Evolutionary conservation across 1,284 basidiomycete species (phyloP).

Genomic region (Athelia psychrophila): DNA sequence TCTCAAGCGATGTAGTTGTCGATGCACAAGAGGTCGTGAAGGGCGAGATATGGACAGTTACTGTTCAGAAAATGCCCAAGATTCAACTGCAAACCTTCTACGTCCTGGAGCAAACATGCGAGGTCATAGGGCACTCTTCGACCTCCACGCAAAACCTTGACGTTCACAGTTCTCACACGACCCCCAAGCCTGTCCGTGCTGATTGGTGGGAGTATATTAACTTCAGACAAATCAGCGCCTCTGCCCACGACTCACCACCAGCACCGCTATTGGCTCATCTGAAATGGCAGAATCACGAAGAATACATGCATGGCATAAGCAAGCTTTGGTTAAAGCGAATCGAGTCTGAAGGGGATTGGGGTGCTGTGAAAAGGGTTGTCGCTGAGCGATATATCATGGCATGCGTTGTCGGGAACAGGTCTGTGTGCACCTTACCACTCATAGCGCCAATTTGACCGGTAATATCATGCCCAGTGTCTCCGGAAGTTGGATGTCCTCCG

Average conservation of each 20-base stretch:
- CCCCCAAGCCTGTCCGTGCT: conserved; percentile 34
- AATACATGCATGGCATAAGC: conserved; percentile 66
- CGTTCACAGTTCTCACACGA: conserved; percentile 4
- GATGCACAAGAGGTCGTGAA: conserved; percentile 50
- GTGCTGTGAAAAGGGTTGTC: conserved; percentile 39
- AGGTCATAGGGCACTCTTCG: conserved; percentile 52
- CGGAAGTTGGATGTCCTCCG: conserved; percentile 60
- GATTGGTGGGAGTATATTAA: conserved; percentile 66
- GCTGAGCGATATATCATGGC: conserved; percentile 65
- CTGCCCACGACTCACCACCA: conserved; percentile 5
- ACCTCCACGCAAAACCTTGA: conserved; percentile 1
- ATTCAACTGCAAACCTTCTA: conserved; percentile 31
- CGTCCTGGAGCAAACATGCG: conserved; percentile 66
- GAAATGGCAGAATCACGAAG: conserved; percentile 64
- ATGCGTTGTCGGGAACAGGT: conserved; percentile 68
- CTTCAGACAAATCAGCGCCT: conserved; percentile 13
- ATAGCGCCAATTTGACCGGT: conserved; percentile 1
- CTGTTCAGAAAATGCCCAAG: conserved; percentile 22
- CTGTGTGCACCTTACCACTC: conserved; percentile 8
- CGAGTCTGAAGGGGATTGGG: conserved; percentile 39
- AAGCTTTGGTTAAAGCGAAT: conserved; percentile 54
- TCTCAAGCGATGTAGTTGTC: conserved; percentile 34
- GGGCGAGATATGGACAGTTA: conserved; percentile 58
- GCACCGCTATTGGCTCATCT: conserved; percentile 33
- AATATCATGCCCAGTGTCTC: conserved; percentile 46